These are phyloP conservation scores for Marvania coccoides DNA, from an alignment of 139 green algal genomes.

Conservation along the genomic window DNA sequence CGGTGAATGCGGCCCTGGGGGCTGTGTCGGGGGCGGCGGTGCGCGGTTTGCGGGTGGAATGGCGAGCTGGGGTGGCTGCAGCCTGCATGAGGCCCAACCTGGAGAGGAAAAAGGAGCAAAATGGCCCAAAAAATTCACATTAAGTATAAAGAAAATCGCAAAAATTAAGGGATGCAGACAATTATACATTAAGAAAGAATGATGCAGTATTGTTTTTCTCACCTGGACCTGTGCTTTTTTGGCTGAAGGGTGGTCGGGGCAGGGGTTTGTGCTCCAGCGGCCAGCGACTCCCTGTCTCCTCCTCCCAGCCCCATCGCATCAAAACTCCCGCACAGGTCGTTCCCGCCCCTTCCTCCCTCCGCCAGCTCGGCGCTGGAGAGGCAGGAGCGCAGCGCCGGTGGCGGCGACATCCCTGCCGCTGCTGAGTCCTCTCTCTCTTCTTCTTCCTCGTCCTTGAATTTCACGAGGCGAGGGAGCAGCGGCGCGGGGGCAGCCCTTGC, in stretches of 20 bases:
- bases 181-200: neutral
- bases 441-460: neutral
- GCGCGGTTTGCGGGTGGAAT: neutral
- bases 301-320: slow-evolving; percentile 4
- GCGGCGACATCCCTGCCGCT: neutral
- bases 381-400: neutral
- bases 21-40: neutral
- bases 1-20: neutral
- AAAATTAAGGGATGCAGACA: too few relatives aligned
- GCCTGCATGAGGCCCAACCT: slow-evolving; percentile 30
- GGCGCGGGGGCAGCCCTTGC: neutral
- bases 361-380: neutral
- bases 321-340: slow-evolving; percentile 10
- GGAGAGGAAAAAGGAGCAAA: neutral
- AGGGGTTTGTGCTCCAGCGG: neutral
- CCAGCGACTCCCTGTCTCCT: neutral
- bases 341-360: neutral
- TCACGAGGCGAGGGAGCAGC: neutral
- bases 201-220: neutral
- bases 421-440: neutral
- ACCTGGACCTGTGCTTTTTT: slow-evolving; percentile 14
- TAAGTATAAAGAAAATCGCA: too few relatives aligned
- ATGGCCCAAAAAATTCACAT: neutral
- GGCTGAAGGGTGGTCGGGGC: neutral
- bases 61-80: slow-evolving; percentile 12